Evolutionary conservation across 441 rosid genomes (phyloP), one percentile per base, ranked within the genome.

Genomic region (Eruca vesicaria): DNA sequence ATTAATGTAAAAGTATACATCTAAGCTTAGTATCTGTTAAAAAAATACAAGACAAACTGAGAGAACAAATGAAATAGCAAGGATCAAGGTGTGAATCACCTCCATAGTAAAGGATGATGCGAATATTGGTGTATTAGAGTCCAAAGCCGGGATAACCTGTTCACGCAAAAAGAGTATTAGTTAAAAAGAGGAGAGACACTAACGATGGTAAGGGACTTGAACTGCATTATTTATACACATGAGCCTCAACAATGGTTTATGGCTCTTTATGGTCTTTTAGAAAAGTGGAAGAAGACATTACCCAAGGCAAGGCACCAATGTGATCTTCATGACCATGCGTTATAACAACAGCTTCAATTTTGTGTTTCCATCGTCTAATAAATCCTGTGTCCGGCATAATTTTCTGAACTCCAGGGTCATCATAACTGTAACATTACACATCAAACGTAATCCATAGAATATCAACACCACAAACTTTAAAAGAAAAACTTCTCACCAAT

Each of bases 251-350:
- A 26, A 26, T 2, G 29, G 3, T 23, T 1, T 23, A 23, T 3
- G 28, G 28, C 28, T 3, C 28, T 23, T 3, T 3, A 3, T 2
- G 28, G 28, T 3, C 6, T 65, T 61, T 33, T 66, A n/a, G 0
- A 72, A 83, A 74, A 80, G 78, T 71, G 63, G 89, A 79, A 72
- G 80, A 89, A 84, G 84, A 76, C 86, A 76, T 89, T 95, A 95
- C 99, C 99, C 99, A 95, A 78, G 99, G 98, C 95, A 95, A 91
- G 60, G 99, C 98, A 87, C 99, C 99, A 79, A 95, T 95, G 97
- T 95, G 99, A 88, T 93, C 99, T 85, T 95, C 99, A 23, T 95
- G 99, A 73, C 99, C 99, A 69, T 95, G 99, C 38, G 99, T 95
- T 80, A 95, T 95, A 75, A 95, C 79, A 80, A 95, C 92, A 69